Percentiles rank a stretch among this genome's conserved stretches.
phyloP scores from a whole-genome alignment of 352 stramenopile genomes.

The Phytopythium boreale region DNA sequence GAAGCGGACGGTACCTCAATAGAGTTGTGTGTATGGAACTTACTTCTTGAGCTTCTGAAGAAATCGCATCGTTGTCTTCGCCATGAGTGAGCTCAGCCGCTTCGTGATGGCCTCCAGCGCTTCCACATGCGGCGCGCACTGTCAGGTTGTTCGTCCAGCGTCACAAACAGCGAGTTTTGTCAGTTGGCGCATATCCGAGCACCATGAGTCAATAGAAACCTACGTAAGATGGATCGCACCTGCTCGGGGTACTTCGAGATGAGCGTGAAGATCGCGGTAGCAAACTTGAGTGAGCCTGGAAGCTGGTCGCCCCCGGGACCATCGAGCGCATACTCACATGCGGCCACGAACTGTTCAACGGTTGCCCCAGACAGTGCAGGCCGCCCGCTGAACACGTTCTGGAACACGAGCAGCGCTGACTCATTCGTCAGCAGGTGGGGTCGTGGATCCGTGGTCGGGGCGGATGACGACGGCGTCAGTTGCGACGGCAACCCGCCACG shows the following conservation, averaged over 20 bases:
- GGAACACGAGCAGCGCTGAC: slow-evolving; percentile 60
- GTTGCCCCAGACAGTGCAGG: slow-evolving; percentile 39
- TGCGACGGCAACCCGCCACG: slow-evolving; percentile 1
- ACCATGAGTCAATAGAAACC: not conserved
- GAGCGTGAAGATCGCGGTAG: slow-evolving; percentile 61
- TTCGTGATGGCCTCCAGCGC: slow-evolving; percentile 40
- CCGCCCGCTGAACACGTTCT: slow-evolving; percentile 69
- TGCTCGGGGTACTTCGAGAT: slow-evolving; percentile 58
- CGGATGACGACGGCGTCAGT: not conserved
- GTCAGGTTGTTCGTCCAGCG: not conserved
- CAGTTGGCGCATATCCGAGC: not conserved
- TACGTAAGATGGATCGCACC: slow-evolving; percentile 1
- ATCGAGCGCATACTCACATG: slow-evolving; percentile 41
- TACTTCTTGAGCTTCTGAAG: slow-evolving; percentile 58
- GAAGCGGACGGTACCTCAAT: slow-evolving; percentile 27
- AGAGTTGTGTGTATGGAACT: slow-evolving; percentile 1
- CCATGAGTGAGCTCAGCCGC: slow-evolving; percentile 53
- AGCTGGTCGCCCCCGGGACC: slow-evolving; percentile 22
- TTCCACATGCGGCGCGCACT: slow-evolving; percentile 40
- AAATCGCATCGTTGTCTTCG: slow-evolving; percentile 58
- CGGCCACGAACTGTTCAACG: slow-evolving; percentile 43
- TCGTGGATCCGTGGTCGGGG: not conserved
- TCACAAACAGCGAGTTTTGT: not conserved
- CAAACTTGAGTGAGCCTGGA: slow-evolving; percentile 52
- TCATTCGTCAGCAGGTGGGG: slow-evolving; percentile 59